A percentile compares a stretch with the other conserved stretches of the same genome.
These are phyloP conservation scores for Pestalotiopsis sp. DNA, from an alignment of 2,329 filamentous ascomycete species.

Conservation along the genomic window DNA sequence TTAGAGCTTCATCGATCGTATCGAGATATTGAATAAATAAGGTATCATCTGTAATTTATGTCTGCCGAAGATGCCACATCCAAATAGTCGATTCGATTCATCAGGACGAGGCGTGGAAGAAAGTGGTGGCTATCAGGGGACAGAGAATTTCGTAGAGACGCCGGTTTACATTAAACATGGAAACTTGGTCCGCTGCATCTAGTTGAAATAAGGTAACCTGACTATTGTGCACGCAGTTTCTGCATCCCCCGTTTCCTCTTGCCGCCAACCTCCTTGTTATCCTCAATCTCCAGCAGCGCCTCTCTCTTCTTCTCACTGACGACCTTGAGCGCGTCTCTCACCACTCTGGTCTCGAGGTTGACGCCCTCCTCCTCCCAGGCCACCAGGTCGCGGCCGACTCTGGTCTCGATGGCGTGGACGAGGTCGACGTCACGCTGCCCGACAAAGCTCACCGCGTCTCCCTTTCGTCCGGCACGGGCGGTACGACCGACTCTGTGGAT, in stretches of 20 bases:
- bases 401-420: conserved; percentile 83
- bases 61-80: too few species aligned
- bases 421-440: conserved; percentile 91
- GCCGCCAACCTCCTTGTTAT: conserved; percentile 88
- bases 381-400: conserved; percentile 78
- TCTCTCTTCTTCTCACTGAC: conserved; percentile 97
- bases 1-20: too few species aligned
- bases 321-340: conserved; percentile 81
- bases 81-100: too few species aligned
- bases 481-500: conserved; percentile 96
- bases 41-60: too few species aligned
- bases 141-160: too few species aligned
- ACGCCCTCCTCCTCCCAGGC: conserved; percentile 89
- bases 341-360: conserved; percentile 86
- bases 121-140: too few species aligned
- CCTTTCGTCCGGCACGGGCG: conserved; percentile 82
- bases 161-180: too few species aligned
- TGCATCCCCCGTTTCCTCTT: conserved; percentile 67
- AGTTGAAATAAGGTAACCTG: neutral
- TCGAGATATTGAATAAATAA: too few species aligned
- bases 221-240: conserved; percentile 45
- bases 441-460: conserved; percentile 83
- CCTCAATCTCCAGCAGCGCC: conserved; percentile 86
- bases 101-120: too few species aligned
- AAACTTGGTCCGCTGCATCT: neutral